A percentile compares a stretch with the other conserved stretches of the same genome.
Conservation (phyloP, 768 basidiomycete species). For the Rhodotorula paludigena region DNA sequence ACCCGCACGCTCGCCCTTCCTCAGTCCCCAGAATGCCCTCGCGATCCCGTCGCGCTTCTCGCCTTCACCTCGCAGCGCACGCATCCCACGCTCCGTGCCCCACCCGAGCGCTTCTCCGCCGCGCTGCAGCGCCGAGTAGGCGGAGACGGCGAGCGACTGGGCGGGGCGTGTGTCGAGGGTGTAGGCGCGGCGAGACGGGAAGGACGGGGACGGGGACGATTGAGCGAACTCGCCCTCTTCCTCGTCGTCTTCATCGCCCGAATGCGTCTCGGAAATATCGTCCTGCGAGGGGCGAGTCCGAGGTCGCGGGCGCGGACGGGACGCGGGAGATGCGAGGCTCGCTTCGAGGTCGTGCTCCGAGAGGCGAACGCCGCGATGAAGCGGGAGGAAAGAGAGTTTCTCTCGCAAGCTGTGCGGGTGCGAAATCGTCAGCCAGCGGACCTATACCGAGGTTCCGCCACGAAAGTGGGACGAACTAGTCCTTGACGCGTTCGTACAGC, state of each 20-base stretch:
- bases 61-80: background rate
- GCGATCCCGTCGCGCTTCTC: constrained; percentile 8
- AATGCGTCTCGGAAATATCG: background rate
- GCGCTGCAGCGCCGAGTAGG: background rate
- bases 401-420: background rate
- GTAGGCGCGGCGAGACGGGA: background rate
- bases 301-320: background rate
- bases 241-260: constrained; percentile 4
- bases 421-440: background rate
- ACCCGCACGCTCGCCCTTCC: constrained; percentile 9
- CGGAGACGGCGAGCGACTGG: background rate
- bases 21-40: constrained; percentile 14
- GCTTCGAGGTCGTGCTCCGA: constrained; percentile 7
- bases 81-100: background rate
- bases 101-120: constrained; percentile 6
- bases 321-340: background rate
- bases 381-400: background rate
- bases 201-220: background rate
- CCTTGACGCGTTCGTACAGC: background rate
- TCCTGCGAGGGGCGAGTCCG: background rate
- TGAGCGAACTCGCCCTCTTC: constrained; percentile 4
- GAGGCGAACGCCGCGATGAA: background rate
- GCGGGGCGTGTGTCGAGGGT: background rate
- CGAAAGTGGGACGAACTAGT: constrained; percentile 2
- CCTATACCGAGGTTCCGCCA: background rate